Conservation (phyloP, 2,329 filamentous ascomycete genomes). For the Diplocarpon rosae region DNA sequence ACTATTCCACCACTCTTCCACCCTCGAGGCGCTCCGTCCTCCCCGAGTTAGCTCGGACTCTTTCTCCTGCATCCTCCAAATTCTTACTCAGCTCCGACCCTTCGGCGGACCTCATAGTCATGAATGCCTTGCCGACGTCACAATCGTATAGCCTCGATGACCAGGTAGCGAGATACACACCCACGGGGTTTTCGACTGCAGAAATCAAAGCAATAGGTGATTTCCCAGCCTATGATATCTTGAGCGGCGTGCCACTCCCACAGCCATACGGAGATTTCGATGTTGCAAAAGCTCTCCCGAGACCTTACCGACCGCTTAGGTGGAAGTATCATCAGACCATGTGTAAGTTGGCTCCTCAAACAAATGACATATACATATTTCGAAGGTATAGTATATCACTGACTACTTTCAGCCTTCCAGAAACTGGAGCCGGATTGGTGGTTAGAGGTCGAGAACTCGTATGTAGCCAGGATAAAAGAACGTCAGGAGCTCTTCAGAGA, state of each 20-base stretch:
- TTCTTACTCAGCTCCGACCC: constrained; percentile 13
- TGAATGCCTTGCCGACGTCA: constrained; percentile 18
- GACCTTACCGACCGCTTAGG: constrained; percentile 71
- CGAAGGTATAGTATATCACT: constrained; percentile 2
- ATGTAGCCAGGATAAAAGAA: constrained; percentile 54
- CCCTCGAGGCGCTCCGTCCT: constrained; percentile 23
- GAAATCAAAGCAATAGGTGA: constrained; percentile 62
- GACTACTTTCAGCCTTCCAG: constrained; percentile 46
- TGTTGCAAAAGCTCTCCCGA: constrained; percentile 53
- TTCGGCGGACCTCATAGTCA: constrained; percentile 11
- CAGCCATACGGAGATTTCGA: constrained; percentile 52
- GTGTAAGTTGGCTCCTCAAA: constrained; percentile 46
- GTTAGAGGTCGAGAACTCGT: constrained; percentile 75
- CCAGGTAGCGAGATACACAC: constrained; percentile 37
- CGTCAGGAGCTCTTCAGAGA: constrained; percentile 53
- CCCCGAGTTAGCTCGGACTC: constrained; percentile 16
- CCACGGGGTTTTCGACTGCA: constrained; percentile 57
- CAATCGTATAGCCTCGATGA: constrained; percentile 21
- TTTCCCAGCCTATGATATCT: constrained; percentile 66
- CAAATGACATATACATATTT: too few species aligned
- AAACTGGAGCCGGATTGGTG: constrained; percentile 78
- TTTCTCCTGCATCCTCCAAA: constrained; percentile 12
- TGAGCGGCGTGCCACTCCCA: constrained; percentile 67
- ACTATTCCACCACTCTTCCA: constrained; percentile 20
- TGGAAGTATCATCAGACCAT: constrained; percentile 88